Base-by-base conservation (phyloP, 108 stramenopile genomes). In the Nitzschia palea region DNA sequence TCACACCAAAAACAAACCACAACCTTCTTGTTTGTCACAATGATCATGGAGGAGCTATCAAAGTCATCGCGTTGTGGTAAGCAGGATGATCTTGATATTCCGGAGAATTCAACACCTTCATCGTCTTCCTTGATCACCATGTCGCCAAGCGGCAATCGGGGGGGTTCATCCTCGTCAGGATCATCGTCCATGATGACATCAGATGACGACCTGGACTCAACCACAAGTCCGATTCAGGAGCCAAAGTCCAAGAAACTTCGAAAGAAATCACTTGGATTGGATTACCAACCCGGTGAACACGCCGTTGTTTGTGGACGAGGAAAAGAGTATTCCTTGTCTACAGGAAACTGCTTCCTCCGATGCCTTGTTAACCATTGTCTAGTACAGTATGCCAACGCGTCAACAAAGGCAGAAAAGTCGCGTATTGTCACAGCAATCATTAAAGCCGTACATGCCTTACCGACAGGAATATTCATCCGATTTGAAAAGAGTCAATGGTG, bases 401-500 rank as follows among this genome's bases (percentile, higher is more conserved):
- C 5, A 4, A 45, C 15, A 36, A 68, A 68, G 25, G 54, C 57
- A 2, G 67, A 53, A 28, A 68, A 68, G 40, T 45, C 67, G 4
- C 15, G n/a, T 5, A 57, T 68, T 37, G 55, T 57, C 17, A 22
- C 55, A 22, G 44, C 63, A 4, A 57, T 68, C 43, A 57, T 68
- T 15, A 5, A 44, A 2, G 30, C 37, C 43, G 29, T 23, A 18
- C n/a, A 37, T 22, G 42, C 25, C 12, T 36, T 35, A 12, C 8
- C 55, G 9, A 44, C 25, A 26, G 29, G 25, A 29, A 31, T 44
- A 26, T 68, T 68, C 32, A 36, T 68, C 40, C 56, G 57, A 44
- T 26, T 45, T 14, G 55, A 68, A 23, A 18, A 68, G n/a, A 42
- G 52, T 3, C 20, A n/a, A 44, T 68, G 67, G 67, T 68, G 55